These are phyloP conservation scores for Salix arbutifolia DNA, from an alignment of 345 rosid species.

Conservation along the genomic window DNA sequence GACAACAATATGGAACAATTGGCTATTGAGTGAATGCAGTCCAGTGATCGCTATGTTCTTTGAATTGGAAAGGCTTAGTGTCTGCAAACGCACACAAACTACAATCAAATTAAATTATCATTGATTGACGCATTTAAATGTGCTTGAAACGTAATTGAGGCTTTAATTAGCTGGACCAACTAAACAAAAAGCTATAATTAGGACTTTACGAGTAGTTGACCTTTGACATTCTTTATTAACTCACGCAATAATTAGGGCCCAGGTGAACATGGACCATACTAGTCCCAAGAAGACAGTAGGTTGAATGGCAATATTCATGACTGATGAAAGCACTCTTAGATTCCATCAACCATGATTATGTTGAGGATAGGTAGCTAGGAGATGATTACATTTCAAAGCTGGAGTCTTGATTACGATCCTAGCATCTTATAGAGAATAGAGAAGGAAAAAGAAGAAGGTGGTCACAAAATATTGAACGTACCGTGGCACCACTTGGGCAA, in stretches of 20 bases:
- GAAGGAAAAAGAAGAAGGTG: too few species aligned
- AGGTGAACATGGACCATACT: background rate
- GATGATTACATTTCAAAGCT: too few species aligned
- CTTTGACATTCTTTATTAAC: too few species aligned
- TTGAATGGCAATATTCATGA: too few species aligned
- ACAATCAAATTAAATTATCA: background rate
- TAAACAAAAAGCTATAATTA: background rate
- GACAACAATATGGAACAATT: conserved; percentile 52
- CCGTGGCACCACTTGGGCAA: conserved; percentile 72
- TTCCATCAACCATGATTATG: too few species aligned
- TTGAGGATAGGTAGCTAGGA: too few species aligned
- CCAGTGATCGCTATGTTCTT: conserved; percentile 44
- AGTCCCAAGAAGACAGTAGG: background rate
- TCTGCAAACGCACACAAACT: conserved; percentile 23
- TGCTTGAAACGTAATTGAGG: background rate
- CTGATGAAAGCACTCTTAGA: too few species aligned
- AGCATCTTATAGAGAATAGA: background rate
- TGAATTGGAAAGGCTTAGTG: conserved; percentile 45
- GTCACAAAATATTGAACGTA: conserved; percentile 12
- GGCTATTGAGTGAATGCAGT: conserved; percentile 55
- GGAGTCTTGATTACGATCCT: too few species aligned
- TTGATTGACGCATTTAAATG: background rate
- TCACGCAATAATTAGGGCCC: too few species aligned
- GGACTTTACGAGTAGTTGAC: too few species aligned
- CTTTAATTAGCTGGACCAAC: too few species aligned